phyloP scores from a whole-genome alignment of 495 filamentous ascomycete species.

The Bacidia gigantensis region DNA sequence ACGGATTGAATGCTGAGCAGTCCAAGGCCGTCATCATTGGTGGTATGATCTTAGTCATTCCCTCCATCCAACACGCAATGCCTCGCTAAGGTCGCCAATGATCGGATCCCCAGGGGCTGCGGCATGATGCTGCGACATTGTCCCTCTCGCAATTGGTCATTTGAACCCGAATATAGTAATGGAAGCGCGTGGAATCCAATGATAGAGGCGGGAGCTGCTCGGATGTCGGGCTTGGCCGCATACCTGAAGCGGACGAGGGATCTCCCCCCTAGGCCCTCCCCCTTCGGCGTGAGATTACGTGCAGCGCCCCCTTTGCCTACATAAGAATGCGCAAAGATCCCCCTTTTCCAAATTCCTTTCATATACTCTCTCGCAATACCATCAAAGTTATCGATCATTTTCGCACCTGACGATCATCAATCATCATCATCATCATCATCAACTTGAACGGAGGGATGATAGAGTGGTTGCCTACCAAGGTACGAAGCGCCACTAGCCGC shows the following conservation, averaged over 20 bases:
- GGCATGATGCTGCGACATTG: constrained; percentile 1
- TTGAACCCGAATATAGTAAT: background rate
- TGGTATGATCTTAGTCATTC: background rate
- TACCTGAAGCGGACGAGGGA: background rate
- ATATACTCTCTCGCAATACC: too few relatives aligned
- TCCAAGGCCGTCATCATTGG: constrained; percentile 1
- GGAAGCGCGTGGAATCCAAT: background rate
- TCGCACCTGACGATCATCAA: too few relatives aligned
- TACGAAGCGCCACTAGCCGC: constrained; percentile 1
- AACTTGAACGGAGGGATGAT: background rate
- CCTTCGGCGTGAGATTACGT: background rate
- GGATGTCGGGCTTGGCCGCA: constrained; percentile 6
- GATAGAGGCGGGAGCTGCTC: background rate
- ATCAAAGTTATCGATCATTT: too few relatives aligned
- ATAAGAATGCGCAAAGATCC: background rate
- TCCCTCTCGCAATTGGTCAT: background rate
- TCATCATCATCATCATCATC: background rate
- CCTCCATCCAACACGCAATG: background rate
- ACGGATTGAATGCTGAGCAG: background rate
- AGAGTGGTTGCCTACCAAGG: background rate
- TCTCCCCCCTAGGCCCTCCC: too few relatives aligned
- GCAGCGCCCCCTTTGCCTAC: background rate
- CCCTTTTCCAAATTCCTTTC: background rate
- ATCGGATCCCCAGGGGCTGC: background rate
- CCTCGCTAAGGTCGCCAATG: background rate